Evolutionary conservation across 768 basidiomycete species (phyloP), one percentile per base, ranked within the genome.

Genomic region (Lentinus tigrinus): DNA sequence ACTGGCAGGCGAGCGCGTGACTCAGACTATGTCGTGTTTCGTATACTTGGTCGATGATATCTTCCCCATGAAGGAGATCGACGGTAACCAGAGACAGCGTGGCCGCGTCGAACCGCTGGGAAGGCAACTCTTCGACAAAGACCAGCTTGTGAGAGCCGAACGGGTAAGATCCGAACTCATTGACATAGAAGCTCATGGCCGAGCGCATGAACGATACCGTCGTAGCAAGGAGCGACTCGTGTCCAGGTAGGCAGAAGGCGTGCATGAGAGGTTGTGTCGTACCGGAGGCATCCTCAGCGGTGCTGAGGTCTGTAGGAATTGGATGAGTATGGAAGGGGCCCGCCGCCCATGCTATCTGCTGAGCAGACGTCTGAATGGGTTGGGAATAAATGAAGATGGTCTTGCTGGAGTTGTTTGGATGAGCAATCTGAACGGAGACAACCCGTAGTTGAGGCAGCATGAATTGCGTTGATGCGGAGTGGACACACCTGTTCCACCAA

Each of bases 151-250:
- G 92, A 17, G 95, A 97, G 40, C 87, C 85, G 72, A 95, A 98
- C 1, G 97, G 97, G 70, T 98, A 99, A 5, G 94, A 95, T 26
- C 95, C 95, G 65, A 88, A 96, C 68, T 97, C 93, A 10, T 88
- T 85, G 24, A 89, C 84, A 71, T 91, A 96, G 74, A 93, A 97
- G 64, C 81, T 87, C 93, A 98, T 96, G 10, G 95, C 93, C 16
- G 85, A 82, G 39, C 95, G 87, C 61, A 98, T 79, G 70, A 87
- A 89, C 6, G 84, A 76, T 3, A 88, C 87, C 28, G 94, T 88
- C 19, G 85, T 77, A 11, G 79, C 69, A 21, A 98, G 78, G 64
- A 85, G 78, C 8, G 79, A 75, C 69, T 95, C 91, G 56, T 91
- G 85, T 3, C 96, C 96, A 3, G 95, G 94, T 7, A 97, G 80